A percentile compares a stretch with the other conserved stretches of the same genome.
Conservation (phyloP, 768 basidiomycete species). For the Trametes elegans region DNA sequence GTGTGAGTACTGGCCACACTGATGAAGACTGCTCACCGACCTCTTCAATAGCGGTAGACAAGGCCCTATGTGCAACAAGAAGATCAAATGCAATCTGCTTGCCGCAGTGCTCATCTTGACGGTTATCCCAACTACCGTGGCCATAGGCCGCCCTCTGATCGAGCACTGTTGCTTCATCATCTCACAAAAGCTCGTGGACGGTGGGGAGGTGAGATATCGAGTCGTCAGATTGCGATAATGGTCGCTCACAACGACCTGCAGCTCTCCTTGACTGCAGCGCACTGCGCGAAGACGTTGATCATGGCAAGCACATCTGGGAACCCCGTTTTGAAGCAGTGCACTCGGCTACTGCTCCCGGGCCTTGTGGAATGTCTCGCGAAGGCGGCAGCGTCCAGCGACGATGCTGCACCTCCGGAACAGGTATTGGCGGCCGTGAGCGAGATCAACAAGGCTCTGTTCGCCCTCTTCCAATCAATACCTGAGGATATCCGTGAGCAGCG, state of each 20-base stretch:
- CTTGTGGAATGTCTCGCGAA: conserved; percentile 79
- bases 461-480: conserved; percentile 53
- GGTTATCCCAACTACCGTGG: conserved; percentile 61
- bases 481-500: conserved; percentile 60
- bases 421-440: conserved; percentile 68
- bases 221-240: conserved; percentile 15
- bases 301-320: conserved; percentile 67
- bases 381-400: conserved; percentile 59
- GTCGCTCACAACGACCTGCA: conserved; percentile 31
- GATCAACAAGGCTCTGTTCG: conserved; percentile 76
- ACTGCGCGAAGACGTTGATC: conserved; percentile 86
- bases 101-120: conserved; percentile 85
- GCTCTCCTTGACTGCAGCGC: conserved; percentile 82
- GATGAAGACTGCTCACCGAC: conserved; percentile 4
- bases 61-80: conserved; percentile 72
- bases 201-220: conserved; percentile 76
- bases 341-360: conserved; percentile 71
- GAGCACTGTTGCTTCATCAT: conserved; percentile 87
- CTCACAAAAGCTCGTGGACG: conserved; percentile 72
- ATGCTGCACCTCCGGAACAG: conserved; percentile 52
- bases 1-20: conserved; percentile 51
- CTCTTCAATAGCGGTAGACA: conserved; percentile 62
- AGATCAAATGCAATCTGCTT: conserved; percentile 88
- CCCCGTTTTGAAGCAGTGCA: conserved; percentile 66
- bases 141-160: conserved; percentile 69